Conservation (phyloP, 2,329 filamentous ascomycete genomes). For the Penicillium sp. region DNA sequence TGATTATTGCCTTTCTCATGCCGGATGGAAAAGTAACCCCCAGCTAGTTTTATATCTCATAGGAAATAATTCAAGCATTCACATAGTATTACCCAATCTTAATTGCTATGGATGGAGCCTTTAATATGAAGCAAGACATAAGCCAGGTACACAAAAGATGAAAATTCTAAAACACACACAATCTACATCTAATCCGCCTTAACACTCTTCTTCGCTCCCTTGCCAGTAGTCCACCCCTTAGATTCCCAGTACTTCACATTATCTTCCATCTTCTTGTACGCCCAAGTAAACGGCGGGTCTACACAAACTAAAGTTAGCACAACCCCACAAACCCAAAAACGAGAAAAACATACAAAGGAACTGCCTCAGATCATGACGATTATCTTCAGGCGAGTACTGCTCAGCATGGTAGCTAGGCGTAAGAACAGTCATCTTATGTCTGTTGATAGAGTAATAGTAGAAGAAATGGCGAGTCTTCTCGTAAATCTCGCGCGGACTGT, state of each 20-base stretch:
- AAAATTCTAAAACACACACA: not conserved
- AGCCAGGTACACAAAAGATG: not conserved
- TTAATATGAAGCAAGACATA: not conserved
- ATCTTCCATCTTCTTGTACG: constrained; percentile 51
- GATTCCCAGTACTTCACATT: constrained; percentile 46
- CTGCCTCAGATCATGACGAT: constrained; percentile 57
- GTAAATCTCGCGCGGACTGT: constrained; percentile 45
- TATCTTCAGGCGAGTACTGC: constrained; percentile 56
- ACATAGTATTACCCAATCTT: not conserved
- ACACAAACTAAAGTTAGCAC: not conserved
- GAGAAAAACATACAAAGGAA: constrained; percentile 46
- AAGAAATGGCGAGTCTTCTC: constrained; percentile 48
- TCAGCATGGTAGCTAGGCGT: constrained; percentile 57
- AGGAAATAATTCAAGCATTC: not conserved
- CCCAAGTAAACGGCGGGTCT: constrained; percentile 44
- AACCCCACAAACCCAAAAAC: not conserved
- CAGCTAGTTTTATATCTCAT: not conserved
- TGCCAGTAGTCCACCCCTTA: constrained; percentile 33
- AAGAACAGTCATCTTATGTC: constrained; percentile 63
- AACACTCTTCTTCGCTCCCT: constrained; percentile 37
- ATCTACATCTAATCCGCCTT: constrained; percentile 29
- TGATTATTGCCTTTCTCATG: not conserved
- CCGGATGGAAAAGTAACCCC: not conserved
- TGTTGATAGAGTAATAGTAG: constrained; percentile 58
- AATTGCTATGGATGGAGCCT: not conserved